Evolutionary conservation across 495 filamentous ascomycete species (phyloP), one percentile per base, ranked within the genome.

Genomic region (Tuber indicum): DNA sequence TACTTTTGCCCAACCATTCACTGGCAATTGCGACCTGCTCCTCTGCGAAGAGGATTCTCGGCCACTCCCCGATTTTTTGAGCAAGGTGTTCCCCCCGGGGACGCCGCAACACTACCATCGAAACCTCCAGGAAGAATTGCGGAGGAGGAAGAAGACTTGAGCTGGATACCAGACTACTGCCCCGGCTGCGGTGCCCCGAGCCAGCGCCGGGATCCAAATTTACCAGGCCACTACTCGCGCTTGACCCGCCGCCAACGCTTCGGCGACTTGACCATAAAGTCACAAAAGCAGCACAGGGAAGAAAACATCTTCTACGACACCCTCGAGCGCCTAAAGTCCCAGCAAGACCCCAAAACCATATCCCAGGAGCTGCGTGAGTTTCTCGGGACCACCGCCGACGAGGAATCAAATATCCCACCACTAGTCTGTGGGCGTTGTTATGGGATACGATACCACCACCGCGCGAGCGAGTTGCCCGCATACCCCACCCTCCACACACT

Each of bases 341-440:
- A 81, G 78, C 36, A 45, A 23, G 73, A 84, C 42, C 23, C 41
- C 3, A 41, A 42, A 42, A 46, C 44, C 26, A 42, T 36, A 23
- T 45, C 47, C 70, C 66, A 73, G 4, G 73, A 74, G 23, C 41
- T 75, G 3, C 43, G 71, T 39, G 26, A 73, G 19, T 49, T 43
- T n/a, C 17, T 46, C 23, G 66, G 23, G 7, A 49, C 32, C 12
- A 39, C 66, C 6, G 46, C 74, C 71, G 77, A 58, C 70, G 12
- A 73, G 62, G 49, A 72, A 39, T 45, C 69, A 14, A 41, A 42
- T 47, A 52, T 62, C 6, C 71, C 72, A 26, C 75, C 83, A 12
- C 90, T 91, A 0, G 78, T 96, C 23, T 99, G 96, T 84, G 92
- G 94, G 80, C 89, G 96, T 76, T 99, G 96, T 83, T 94, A 97